Percentiles rank a stretch among this genome's conserved stretches.
Conservation (phyloP, 1,284 basidiomycete species). For the Puccinia sorghi region DNA sequence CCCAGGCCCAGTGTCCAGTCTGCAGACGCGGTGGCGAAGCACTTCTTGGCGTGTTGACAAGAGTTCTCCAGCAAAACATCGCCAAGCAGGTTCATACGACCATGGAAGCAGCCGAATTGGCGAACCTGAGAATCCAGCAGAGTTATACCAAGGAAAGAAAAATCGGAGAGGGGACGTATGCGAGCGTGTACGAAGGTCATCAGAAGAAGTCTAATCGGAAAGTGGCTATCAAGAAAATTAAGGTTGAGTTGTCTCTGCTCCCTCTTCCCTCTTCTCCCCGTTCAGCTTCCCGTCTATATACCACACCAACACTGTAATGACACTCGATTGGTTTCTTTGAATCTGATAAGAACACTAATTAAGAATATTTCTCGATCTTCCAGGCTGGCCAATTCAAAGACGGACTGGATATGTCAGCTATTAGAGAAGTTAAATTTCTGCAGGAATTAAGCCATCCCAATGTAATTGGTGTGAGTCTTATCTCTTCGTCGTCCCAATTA, state of each 20-base stretch:
- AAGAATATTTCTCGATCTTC: conserved; percentile 41
- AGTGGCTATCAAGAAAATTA: conserved; percentile 89
- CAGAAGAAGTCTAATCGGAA: conserved; percentile 71
- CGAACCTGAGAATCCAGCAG: conserved; percentile 46
- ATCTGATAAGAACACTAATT: not conserved
- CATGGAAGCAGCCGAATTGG: conserved; percentile 50
- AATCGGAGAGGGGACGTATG: conserved; percentile 91
- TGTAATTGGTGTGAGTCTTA: conserved; percentile 74
- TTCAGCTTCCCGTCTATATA: not conserved
- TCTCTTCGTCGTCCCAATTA: not conserved
- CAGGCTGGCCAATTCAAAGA: conserved; percentile 96
- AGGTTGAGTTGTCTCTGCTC: conserved; percentile 50
- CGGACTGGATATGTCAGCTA: conserved; percentile 96
- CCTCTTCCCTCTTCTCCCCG: not conserved
- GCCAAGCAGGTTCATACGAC: not conserved
- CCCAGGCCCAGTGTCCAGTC: too few relatives aligned
- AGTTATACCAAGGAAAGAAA: conserved; percentile 46
- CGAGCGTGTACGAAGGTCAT: conserved; percentile 89
- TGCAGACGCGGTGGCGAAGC: too few relatives aligned
- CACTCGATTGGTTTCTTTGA: not conserved
- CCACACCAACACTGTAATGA: not conserved
- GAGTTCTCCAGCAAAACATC: too few relatives aligned
- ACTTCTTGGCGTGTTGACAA: not conserved
- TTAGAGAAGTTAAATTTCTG: conserved; percentile 96
- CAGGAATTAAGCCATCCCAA: conserved; percentile 92